phyloP scores from a whole-genome alignment of 805 yeast genomes.

The Lipomyces yamanashiensis region DNA sequence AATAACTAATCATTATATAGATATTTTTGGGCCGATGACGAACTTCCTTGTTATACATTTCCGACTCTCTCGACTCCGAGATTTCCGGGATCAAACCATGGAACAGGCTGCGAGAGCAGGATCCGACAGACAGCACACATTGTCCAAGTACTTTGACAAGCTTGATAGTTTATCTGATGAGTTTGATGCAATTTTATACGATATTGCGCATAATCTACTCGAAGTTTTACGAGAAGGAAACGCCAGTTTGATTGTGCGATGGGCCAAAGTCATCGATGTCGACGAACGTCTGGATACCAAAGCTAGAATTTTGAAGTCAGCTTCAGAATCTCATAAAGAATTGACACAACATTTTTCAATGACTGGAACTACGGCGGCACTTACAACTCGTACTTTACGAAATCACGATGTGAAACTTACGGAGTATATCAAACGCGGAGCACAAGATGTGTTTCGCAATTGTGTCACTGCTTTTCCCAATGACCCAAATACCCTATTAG shows the following conservation, averaged over 20 bases:
- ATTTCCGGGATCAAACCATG: constrained; percentile 75
- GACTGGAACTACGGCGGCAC: constrained; percentile 7
- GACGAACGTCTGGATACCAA: constrained; percentile 82
- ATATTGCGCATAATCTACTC: constrained; percentile 68
- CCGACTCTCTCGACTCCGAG: constrained; percentile 69
- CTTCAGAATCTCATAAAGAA: constrained; percentile 23
- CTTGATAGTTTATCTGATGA: constrained; percentile 55
- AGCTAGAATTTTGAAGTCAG: constrained; percentile 40
- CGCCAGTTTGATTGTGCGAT: constrained; percentile 65
- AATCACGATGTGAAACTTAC: constrained; percentile 31
- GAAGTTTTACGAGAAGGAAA: constrained; percentile 77
- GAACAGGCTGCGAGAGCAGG: constrained; percentile 53
- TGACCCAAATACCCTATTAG: constrained; percentile 61
- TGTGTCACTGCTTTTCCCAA: constrained; percentile 60
- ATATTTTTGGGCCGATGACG: constrained; percentile 47
- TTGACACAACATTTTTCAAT: constrained; percentile 24
- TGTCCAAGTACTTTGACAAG: constrained; percentile 55
- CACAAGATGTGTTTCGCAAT: constrained; percentile 68
- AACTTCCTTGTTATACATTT: constrained; percentile 71
- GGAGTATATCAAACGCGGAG: constrained; percentile 46
- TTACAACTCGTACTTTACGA: constrained; percentile 21
- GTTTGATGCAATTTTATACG: constrained; percentile 66
- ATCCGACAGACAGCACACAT: constrained; percentile 69
- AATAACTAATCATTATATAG: constrained; percentile 6
- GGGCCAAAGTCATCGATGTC: constrained; percentile 75